Evolutionary conservation across 306 rosid genomes (phyloP).

Genomic region (Prunus dulcis): DNA sequence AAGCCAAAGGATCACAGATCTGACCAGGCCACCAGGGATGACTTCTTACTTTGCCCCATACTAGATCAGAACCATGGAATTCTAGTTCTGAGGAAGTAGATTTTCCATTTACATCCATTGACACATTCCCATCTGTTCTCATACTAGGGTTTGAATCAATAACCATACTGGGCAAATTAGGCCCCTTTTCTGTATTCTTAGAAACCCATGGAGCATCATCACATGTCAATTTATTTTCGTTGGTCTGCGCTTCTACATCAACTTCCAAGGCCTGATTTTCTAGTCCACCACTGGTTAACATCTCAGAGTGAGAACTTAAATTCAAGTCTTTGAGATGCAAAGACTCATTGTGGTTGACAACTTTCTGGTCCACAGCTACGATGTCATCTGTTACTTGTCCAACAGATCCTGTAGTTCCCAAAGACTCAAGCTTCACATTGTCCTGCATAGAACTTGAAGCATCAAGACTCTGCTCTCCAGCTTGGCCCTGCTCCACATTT

Average conservation of each 20-base stretch:
- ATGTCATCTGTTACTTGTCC: conserved; percentile 15
- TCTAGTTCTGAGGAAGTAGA: conserved; percentile 26
- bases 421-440: conserved; percentile 2
- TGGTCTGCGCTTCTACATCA: conserved; percentile 24
- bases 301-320: not conserved
- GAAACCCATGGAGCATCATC: conserved; percentile 10
- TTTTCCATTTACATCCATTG: conserved; percentile 17
- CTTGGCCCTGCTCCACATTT: conserved; percentile 1
- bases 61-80: conserved; percentile 52
- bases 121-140: conserved; percentile 15
- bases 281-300: conserved; percentile 10
- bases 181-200: conserved; percentile 11
- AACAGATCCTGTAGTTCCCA: conserved; percentile 10
- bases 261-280: conserved; percentile 23
- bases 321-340: conserved; percentile 11
- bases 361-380: conserved; percentile 17
- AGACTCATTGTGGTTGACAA: conserved; percentile 10
- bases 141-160: conserved; percentile 44
- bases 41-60: conserved; percentile 86
- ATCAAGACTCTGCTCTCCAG: conserved; percentile 18
- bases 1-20: conserved; percentile 62
- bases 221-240: conserved; percentile 19
- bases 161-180: conserved; percentile 38
- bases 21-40: conserved; percentile 99
- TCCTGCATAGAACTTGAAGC: conserved; percentile 8